Percentiles rank a stretch among this genome's conserved stretches.
Evolutionary conservation across 2,329 filamentous ascomycete species (phyloP).

Genomic region (Cladosporium sphaerospermum): DNA sequence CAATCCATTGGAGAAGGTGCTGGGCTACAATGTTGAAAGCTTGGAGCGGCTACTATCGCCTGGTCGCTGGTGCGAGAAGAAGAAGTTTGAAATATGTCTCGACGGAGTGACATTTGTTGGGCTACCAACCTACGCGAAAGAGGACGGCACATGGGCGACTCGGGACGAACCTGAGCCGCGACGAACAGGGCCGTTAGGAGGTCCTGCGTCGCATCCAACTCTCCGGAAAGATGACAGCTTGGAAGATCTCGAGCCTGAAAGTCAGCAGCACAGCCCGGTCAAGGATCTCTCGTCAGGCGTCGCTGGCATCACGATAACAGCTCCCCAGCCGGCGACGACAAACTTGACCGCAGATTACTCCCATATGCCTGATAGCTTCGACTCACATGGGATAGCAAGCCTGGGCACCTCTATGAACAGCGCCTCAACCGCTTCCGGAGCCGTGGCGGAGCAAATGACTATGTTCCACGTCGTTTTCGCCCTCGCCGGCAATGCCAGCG

Average conservation of each 20-base stretch:
- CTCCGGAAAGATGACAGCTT: not conserved
- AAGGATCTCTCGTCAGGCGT: conserved; percentile 3
- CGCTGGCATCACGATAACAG: conserved; percentile 3
- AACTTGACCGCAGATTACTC: conserved; percentile 19
- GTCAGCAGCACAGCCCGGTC: conserved; percentile 1
- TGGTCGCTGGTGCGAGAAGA: conserved; percentile 55
- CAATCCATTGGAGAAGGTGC: conserved; percentile 12
- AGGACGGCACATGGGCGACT: conserved; percentile 48
- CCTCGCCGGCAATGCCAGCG: conserved; percentile 52
- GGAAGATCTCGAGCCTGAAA: not conserved
- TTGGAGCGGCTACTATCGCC: conserved; percentile 77
- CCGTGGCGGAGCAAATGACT: conserved; percentile 60
- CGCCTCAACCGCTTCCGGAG: conserved; percentile 25
- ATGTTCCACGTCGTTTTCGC: conserved; percentile 99
- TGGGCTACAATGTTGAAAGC: conserved; percentile 47
- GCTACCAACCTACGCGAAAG: conserved; percentile 74
- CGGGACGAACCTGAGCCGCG: conserved; percentile 2
- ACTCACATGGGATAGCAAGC: conserved; percentile 17
- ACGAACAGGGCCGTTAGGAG: not conserved
- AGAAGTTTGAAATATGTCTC: conserved; percentile 80
- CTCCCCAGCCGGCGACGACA: not conserved
- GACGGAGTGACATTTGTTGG: conserved; percentile 76
- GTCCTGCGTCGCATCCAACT: not conserved
- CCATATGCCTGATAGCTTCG: conserved; percentile 26
- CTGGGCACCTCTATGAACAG: conserved; percentile 27